Evolutionary conservation across 495 filamentous ascomycete genomes (phyloP), one percentile per base, ranked within the genome.

Genomic region (Hypoxylon lienhwacheense): DNA sequence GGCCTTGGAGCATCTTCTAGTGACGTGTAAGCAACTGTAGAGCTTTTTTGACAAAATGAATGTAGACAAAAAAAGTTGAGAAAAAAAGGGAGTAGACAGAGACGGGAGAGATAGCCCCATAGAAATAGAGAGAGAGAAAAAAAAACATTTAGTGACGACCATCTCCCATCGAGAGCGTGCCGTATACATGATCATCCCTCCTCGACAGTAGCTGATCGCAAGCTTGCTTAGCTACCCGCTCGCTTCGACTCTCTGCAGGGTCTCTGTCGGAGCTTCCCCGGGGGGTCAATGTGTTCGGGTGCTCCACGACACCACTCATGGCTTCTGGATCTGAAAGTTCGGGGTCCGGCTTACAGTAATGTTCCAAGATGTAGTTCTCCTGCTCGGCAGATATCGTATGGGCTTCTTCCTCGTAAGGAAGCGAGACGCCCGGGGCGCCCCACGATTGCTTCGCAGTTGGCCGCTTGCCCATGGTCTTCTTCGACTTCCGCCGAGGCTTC

Each of bases 341-440:
- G 35, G 55, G 44, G 17, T 65, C 65, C 35, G 35, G 43, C 41
- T 66, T 66, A 59, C 66, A 75, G 40, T 71, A 71, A 11, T 70
- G 61, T 33, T 73, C 69, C n/a, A 75, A 42, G 29, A 71, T 63
- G 8, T 73, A 64, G 12, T 73, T 68, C 41, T 74, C 64, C 54
- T 75, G 71, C 47, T 72, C 68, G 7, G 66, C 59, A 0, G 67
- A 65, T 35, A 73, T 61, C 17, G 52, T 46, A 25, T 39, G 51
- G 5, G 39, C 21, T 14, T 67, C 53, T 17, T 62, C 63, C 26
- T 61, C 55, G 53, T 58, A 63, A 16, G 69, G 69, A 11, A 72
- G 55, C 16, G 53, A 29, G 0, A 44, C 34, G 24, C 28, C 19
- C 21, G 50, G 55, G 7, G 43, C 32, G 3, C 29, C 50, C 64